These are phyloP conservation scores for Podospora tetraspora DNA, from an alignment of 495 filamentous ascomycete genomes.

Conservation along the genomic window DNA sequence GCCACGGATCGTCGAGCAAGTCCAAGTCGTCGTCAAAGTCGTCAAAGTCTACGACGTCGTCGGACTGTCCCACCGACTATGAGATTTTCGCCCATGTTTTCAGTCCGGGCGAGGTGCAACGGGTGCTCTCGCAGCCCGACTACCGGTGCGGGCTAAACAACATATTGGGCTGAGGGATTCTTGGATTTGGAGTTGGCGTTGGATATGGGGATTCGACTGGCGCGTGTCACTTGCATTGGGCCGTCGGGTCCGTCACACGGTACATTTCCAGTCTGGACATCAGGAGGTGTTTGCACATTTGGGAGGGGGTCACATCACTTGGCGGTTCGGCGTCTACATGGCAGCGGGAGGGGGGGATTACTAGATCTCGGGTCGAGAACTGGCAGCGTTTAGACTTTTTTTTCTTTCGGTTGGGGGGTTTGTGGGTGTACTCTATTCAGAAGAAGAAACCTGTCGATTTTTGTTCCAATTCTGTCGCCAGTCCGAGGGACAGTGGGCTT, in stretches of 20 bases:
- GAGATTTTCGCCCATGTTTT: conserved; percentile 43
- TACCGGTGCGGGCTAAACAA: conserved; percentile 42
- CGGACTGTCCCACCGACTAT: conserved; percentile 33
- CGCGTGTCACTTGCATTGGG: background rate
- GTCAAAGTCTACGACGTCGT: conserved; percentile 18
- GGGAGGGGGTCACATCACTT: background rate
- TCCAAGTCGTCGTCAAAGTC: conserved; percentile 25
- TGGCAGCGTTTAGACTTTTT: background rate
- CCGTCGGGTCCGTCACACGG: background rate
- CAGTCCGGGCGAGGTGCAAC: conserved; percentile 34
- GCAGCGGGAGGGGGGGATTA: background rate
- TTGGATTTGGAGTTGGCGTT: background rate
- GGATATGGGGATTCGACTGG: background rate
- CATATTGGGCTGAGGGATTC: conserved; percentile 26
- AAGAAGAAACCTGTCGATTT: background rate
- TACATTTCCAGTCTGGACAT: background rate
- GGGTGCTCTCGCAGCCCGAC: conserved; percentile 39
- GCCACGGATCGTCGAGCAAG: conserved; percentile 31
- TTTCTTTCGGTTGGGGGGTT: background rate
- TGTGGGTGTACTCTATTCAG: background rate
- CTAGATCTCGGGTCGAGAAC: background rate
- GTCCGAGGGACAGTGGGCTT: background rate
- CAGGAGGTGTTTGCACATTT: background rate
- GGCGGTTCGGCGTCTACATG: background rate
- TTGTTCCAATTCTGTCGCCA: background rate